phyloP scores from a whole-genome alignment of 139 green algal genomes.

The Bryopsis sp. region DNA sequence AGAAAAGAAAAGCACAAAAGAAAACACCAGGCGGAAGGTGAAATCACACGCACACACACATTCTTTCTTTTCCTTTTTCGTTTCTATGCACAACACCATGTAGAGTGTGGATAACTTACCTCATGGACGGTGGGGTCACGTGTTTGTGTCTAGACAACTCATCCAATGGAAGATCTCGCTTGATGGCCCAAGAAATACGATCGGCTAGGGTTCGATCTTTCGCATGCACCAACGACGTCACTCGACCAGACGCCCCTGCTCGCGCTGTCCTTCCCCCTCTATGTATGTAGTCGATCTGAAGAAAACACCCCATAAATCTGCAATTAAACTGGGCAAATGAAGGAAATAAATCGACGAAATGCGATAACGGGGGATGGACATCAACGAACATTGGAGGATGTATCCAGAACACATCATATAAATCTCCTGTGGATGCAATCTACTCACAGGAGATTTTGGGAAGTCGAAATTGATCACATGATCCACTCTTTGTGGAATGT shows the following conservation, averaged over 20 bases:
- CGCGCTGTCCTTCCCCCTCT: slow-evolving; percentile 77
- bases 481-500: slow-evolving; percentile 82
- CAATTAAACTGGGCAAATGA: slow-evolving; percentile 4
- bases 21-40: no score
- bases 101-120: no score
- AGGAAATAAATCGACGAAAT: no score
- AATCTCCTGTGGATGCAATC: neutral
- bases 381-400: no score
- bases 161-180: slow-evolving; percentile 57
- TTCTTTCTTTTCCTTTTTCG: no score
- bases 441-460: slow-evolving; percentile 53
- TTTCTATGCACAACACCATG: no score
- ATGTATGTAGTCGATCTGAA: slow-evolving; percentile 84
- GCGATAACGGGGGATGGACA: no score
- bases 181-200: slow-evolving; percentile 65
- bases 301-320: neutral
- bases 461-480: slow-evolving; percentile 99
- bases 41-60: no score
- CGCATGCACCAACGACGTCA: slow-evolving; percentile 64
- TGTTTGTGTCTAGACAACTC: slow-evolving; percentile 40
- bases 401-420: no score
- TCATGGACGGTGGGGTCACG: slow-evolving; percentile 44
- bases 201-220: slow-evolving; percentile 62
- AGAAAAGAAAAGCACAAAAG: no score
- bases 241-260: slow-evolving; percentile 50